Evolutionary conservation across 1,284 basidiomycete species (phyloP), one percentile per base, ranked within the genome.

Genomic region (Naganishia albida): DNA sequence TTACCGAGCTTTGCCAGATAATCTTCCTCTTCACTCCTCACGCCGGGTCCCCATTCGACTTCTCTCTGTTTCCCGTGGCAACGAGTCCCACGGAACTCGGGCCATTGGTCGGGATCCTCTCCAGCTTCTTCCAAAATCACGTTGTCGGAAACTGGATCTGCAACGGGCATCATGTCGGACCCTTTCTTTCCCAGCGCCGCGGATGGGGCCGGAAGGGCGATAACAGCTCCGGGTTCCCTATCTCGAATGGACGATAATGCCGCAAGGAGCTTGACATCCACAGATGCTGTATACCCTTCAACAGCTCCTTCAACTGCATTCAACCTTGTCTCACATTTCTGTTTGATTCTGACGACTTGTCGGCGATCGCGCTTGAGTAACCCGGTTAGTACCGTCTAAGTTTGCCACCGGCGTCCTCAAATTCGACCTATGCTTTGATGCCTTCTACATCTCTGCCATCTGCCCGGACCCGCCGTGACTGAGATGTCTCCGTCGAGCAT

Each of bases 11-110:
- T 53, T 3, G 39, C 55, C 26, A 67, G 28, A 63, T 67, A 67
- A 8, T 28, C 50, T 43, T 67, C 66, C n/a, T 67, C 66, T 30
- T 67, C 66, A 26, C 56, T 67, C 42, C 48, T n/a, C 40, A 67
- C 23, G 0, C 39, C 66, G 44, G 53, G 18, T 7, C 62, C 46
- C 66, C 66, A 67, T 42, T 15, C 7, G 0, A 67, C 43, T 25
- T 42, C 15, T 7, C 49, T 38, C 18, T 26, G 30, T 23, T 44
- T 52, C 50, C 26, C 30, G 0, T 28, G 23, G n/a, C 20, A 23
- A 23, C 20, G 34, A n/a, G 18, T 26, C 48, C 43, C 26, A 39
- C 34, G 44, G 20, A 67, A 43, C 40, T 64, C 66, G 38, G 66
- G 66, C 66, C 66, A 67, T 34, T 64, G 46, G 25, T 28, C 20